These are phyloP conservation scores for Exserohilum rostratum DNA, from an alignment of 2,329 filamentous ascomycete genomes.

Conservation along the genomic window DNA sequence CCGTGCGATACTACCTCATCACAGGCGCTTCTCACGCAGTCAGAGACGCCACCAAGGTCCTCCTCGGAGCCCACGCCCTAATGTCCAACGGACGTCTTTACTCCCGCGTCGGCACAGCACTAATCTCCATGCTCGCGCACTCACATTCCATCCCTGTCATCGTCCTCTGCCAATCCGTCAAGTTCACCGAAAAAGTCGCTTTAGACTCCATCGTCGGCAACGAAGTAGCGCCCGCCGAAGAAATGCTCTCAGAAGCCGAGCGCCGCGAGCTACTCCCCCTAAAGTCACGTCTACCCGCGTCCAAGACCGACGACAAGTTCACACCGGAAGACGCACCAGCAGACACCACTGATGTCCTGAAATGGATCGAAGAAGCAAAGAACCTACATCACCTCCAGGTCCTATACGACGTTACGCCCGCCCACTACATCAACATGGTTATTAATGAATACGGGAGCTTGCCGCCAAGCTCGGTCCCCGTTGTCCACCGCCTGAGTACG, in stretches of 20 bases:
- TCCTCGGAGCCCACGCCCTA: conserved; percentile 88
- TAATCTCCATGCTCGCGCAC: conserved; percentile 82
- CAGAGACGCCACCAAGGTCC: conserved; percentile 71
- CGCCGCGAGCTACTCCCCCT: conserved; percentile 40
- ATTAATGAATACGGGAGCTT: conserved; percentile 90
- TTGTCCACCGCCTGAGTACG: conserved; percentile 65
- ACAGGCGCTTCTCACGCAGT: conserved; percentile 78
- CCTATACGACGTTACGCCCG: conserved; percentile 90
- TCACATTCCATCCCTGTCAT: conserved; percentile 79
- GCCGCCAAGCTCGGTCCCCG: conserved; percentile 83
- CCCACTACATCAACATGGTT: conserved; percentile 84
- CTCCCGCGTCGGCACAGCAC: conserved; percentile 83
- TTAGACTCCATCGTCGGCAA: conserved; percentile 94
- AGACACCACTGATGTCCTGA: conserved; percentile 41
- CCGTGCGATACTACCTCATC: conserved; percentile 81
- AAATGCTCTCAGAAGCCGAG: conserved; percentile 57
- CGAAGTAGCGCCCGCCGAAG: conserved; percentile 80
- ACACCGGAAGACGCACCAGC: conserved; percentile 23
- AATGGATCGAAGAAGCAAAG: conserved; percentile 45
- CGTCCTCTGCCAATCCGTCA: conserved; percentile 91
- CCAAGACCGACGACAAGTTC: conserved; percentile 34
- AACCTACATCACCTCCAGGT: conserved; percentile 70
- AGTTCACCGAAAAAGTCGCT: conserved; percentile 88
- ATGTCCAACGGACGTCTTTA: conserved; percentile 93
- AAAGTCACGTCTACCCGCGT: conserved; percentile 31